These are phyloP conservation scores for Drosera capensis DNA, from an alignment of 148 eudicot species.

Conservation along the genomic window DNA sequence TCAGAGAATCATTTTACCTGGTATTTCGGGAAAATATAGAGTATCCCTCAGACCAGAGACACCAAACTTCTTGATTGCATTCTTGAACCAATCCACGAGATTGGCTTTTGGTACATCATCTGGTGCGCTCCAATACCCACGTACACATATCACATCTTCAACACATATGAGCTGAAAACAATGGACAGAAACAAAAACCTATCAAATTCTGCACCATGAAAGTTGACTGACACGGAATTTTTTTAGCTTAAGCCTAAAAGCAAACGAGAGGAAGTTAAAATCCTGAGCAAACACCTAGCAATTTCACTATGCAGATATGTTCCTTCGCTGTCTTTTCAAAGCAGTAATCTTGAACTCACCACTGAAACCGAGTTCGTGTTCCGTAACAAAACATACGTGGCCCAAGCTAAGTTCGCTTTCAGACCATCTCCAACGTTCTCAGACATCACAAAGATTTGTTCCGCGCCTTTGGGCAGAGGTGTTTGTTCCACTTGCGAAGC, in stretches of 20 bases:
- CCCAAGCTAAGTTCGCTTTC: constrained; percentile 96
- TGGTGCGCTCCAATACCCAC: constrained; percentile 88
- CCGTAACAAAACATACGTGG: constrained; percentile 63
- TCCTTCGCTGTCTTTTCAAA: background rate
- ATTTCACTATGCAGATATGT: background rate
- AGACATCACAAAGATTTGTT: constrained; percentile 70
- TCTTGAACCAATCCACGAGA: constrained; percentile 44
- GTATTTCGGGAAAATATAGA: constrained; percentile 53
- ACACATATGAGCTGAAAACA: constrained; percentile 54
- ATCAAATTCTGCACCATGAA: background rate
- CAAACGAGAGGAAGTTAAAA: background rate
- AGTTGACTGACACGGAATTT: background rate
- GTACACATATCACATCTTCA: constrained; percentile 56
- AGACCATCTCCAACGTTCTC: constrained; percentile 37
- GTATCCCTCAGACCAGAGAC: constrained; percentile 34
- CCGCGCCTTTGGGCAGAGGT: constrained; percentile 44
- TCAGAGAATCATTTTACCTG: constrained; percentile 26
- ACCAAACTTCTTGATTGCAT: constrained; percentile 33
- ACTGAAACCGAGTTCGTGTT: constrained; percentile 80
- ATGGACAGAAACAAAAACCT: constrained; percentile 4
- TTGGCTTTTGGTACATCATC: constrained; percentile 32
- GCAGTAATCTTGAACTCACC: constrained; percentile 21
- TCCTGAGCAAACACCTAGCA: too few species aligned
- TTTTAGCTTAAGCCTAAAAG: background rate
- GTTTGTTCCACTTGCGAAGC: constrained; percentile 33